These are phyloP conservation scores for Glebionis coronaria DNA, from an alignment of 129 eudicot species.

Conservation along the genomic window DNA sequence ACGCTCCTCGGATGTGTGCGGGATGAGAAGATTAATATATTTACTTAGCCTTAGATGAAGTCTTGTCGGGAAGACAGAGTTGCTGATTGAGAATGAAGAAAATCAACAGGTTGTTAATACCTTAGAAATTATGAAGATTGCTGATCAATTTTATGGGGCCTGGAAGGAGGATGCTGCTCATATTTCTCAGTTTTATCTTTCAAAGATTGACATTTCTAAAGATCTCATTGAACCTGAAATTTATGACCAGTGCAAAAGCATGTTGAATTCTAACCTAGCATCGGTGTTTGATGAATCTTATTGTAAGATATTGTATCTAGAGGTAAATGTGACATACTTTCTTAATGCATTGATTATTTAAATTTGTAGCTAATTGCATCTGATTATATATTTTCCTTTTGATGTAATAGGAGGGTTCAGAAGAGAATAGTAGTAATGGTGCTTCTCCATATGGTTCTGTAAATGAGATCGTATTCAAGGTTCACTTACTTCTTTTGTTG, in stretches of 20 bases:
- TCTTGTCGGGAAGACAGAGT: constrained; percentile 34
- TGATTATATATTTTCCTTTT: constrained; percentile 17
- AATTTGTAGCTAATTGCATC: not conserved
- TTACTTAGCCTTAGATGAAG: too few relatives aligned
- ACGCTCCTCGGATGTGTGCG: too few relatives aligned
- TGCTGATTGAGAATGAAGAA: constrained; percentile 38
- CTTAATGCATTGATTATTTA: not conserved
- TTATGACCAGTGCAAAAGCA: constrained; percentile 48
- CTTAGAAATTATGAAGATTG: constrained; percentile 26
- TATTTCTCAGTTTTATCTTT: constrained; percentile 49
- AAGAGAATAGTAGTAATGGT: constrained; percentile 29
- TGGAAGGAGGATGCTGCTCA: constrained; percentile 36
- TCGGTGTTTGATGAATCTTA: constrained; percentile 40
- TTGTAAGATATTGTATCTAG: constrained; percentile 43
- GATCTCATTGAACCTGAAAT: constrained; percentile 69
- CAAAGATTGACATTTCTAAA: constrained; percentile 70
- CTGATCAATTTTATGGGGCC: not conserved
- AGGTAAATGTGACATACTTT: constrained; percentile 42
- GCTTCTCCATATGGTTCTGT: constrained; percentile 35
- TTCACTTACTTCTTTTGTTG: constrained; percentile 14
- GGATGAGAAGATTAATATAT: too few relatives aligned
- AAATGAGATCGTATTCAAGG: constrained; percentile 68
- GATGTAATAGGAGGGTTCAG: constrained; percentile 35
- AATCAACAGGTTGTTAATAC: constrained; percentile 26
- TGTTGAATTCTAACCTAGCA: constrained; percentile 39